Conservation (phyloP, 164 flowering plant species). For the Chimonanthus salicifolius region DNA sequence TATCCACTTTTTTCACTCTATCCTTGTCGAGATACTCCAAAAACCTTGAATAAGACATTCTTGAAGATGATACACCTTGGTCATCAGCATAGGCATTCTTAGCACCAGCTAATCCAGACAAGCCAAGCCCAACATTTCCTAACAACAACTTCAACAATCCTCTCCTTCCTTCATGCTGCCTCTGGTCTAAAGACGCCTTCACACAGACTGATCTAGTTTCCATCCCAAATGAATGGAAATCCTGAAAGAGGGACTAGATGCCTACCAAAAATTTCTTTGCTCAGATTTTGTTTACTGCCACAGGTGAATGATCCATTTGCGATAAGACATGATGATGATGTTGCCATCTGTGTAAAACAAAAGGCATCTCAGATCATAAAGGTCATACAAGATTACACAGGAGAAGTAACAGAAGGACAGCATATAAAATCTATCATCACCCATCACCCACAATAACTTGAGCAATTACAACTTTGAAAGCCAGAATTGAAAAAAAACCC, state of each 20-base stretch:
- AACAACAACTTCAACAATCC: constrained; percentile 62
- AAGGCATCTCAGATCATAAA: neutral
- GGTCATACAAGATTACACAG: neutral
- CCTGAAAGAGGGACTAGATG: constrained; percentile 27
- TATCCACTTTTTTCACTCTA: constrained; percentile 75
- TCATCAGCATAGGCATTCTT: constrained; percentile 84
- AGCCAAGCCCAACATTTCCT: constrained; percentile 66
- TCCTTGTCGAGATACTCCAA: constrained; percentile 84
- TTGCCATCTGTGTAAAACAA: constrained; percentile 46
- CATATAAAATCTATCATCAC: neutral
- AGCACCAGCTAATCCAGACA: constrained; percentile 47
- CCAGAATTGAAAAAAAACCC: no score
- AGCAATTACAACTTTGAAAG: neutral
- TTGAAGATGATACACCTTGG: constrained; percentile 90
- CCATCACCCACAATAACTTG: neutral
- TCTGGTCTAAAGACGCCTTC: constrained; percentile 55
- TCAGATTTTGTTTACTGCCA: constrained; percentile 25
- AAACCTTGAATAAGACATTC: constrained; percentile 93
- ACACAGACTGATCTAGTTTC: constrained; percentile 30
- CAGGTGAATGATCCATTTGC: constrained; percentile 51
- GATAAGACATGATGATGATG: constrained; percentile 66
- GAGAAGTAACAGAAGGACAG: constrained; percentile 2
- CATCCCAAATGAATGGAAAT: constrained; percentile 33
- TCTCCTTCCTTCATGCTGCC: constrained; percentile 63
- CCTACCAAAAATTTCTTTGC: constrained; percentile 44